Evolutionary conservation across 1,284 basidiomycete genomes (phyloP).

Genomic region (Puccinia polysora): DNA sequence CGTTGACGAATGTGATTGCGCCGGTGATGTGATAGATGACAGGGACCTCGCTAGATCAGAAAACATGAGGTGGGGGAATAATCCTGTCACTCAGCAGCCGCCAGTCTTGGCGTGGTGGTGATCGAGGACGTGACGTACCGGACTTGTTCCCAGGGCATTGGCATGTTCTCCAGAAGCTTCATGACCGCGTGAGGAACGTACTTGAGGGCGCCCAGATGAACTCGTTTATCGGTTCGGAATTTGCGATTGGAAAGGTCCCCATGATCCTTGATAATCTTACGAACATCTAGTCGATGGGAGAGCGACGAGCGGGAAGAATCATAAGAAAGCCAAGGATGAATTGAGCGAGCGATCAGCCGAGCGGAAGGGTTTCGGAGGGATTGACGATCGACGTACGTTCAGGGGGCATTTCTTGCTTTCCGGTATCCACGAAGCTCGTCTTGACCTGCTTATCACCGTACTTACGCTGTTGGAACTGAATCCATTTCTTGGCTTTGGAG

Average conservation of each 20-base stretch:
- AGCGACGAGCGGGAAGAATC: not conserved
- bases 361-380: conserved; percentile 29
- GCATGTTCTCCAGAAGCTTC: conserved; percentile 98
- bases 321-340: conserved; percentile 56
- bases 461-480: conserved; percentile 82
- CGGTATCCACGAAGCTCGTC: conserved; percentile 83
- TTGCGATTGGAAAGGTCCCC: conserved; percentile 55
- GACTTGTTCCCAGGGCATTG: conserved; percentile 82
- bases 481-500: conserved; percentile 87
- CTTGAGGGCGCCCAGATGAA: conserved; percentile 94
- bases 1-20: conserved; percentile 98
- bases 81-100: not conserved
- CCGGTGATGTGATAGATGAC: conserved; percentile 98
- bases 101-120: conserved; percentile 1
- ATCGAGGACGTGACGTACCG: conserved; percentile 15
- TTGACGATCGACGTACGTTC: conserved; percentile 78
- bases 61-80: not conserved
- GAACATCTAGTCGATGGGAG: conserved; percentile 41
- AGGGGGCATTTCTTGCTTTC: conserved; percentile 67
- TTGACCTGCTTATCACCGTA: conserved; percentile 77
- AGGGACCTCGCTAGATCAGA: conserved; percentile 70
- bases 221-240: conserved; percentile 97
- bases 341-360: not conserved
- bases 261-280: conserved; percentile 54
- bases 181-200: conserved; percentile 99